phyloP scores from a whole-genome alignment of 192 early-diverging fungal genomes.

The Entomortierella beljakovae region DNA sequence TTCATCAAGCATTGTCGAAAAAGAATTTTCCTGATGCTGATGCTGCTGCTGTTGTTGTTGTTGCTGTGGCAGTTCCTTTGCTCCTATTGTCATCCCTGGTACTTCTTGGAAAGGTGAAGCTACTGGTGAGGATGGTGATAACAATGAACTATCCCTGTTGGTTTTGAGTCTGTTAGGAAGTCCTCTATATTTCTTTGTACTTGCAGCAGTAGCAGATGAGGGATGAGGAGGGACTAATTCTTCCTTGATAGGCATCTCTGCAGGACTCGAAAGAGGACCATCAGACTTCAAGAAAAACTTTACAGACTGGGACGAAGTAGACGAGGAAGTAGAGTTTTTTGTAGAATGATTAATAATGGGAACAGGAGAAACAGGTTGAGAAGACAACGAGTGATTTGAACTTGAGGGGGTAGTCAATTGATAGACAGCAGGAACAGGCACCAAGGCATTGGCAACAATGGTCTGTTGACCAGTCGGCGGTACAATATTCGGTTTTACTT shows the following conservation, averaged over 20 bases:
- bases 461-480: background rate
- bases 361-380: background rate
- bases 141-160: background rate
- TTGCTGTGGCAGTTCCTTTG: background rate
- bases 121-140: slow-evolving; percentile 13
- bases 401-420: slow-evolving; percentile 18
- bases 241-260: slow-evolving; percentile 1
- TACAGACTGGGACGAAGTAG: background rate
- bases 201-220: background rate
- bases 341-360: background rate
- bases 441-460: background rate
- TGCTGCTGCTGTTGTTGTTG: slow-evolving; percentile 1
- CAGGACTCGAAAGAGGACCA: background rate
- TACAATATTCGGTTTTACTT: background rate
- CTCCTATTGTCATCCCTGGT: background rate
- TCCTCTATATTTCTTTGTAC: background rate
- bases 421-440: background rate
- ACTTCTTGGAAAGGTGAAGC: slow-evolving; percentile 12
- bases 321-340: background rate
- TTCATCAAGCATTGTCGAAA: slow-evolving; percentile 25
- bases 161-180: background rate
- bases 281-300: background rate
- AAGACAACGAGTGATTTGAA: slow-evolving; percentile 24
- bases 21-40: slow-evolving; percentile 4
- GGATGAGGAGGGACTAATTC: background rate